phyloP scores from a whole-genome alignment of 163 green algal species.

The Volvox carteri region DNA sequence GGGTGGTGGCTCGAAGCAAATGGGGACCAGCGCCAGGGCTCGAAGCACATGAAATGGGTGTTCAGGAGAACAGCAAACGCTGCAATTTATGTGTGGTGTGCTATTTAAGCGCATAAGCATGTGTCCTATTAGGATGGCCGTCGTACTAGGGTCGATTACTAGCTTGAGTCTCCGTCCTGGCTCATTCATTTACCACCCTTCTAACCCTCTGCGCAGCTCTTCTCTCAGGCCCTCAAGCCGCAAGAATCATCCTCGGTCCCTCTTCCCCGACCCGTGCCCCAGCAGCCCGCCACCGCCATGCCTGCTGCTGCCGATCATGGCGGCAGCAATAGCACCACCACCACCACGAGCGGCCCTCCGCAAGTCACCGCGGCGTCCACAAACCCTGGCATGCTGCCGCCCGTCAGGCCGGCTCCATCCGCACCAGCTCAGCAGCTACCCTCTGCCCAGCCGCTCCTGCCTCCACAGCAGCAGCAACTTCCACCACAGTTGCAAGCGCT shows the following conservation, averaged over 20 bases:
- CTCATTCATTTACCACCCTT: too few relatives aligned
- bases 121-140: too few relatives aligned
- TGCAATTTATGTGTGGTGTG: too few relatives aligned
- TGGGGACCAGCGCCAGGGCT: too few relatives aligned
- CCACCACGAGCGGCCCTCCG: background rate
- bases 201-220: conserved; percentile 27
- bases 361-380: background rate
- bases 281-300: background rate
- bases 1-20: background rate
- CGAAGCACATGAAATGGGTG: too few relatives aligned
- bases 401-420: background rate
- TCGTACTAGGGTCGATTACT: too few relatives aligned
- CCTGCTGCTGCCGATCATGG: background rate
- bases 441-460: background rate
- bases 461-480: background rate
- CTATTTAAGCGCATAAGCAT: too few relatives aligned
- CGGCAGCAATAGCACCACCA: background rate
- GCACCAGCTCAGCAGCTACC: background rate
- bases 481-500: conserved; percentile 33
- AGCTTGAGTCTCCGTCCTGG: too few relatives aligned
- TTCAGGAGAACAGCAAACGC: too few relatives aligned
- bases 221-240: conserved; percentile 16
- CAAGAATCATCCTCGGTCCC: background rate
- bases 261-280: background rate
- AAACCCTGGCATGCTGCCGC: background rate